Evolutionary conservation across 352 stramenopile genomes (phyloP), one percentile per base, ranked within the genome.

Genomic region (Globisporangium uncinulatum): DNA sequence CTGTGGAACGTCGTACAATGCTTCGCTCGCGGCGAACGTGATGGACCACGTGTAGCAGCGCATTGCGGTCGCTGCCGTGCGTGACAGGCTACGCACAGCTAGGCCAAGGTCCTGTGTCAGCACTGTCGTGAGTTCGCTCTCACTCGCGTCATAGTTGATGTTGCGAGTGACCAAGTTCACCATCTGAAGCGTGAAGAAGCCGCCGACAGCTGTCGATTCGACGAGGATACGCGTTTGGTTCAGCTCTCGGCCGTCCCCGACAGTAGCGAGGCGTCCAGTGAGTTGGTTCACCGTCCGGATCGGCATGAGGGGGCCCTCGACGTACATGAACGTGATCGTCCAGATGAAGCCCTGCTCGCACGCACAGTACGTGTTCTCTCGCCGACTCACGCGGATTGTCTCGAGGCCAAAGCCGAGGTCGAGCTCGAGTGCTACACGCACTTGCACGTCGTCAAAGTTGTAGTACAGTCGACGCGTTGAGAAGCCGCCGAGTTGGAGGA

Each of bases 271-370:
- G 3, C 52, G 56, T 39, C 82, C 83, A 1, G 77, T 89, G 46
- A 95, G 72, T 14, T 71, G 64, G 36, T 51, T 85, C 50, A 55
- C 66, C 3, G 62, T 69, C 11, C 69, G 71, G 31, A 95, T 60
- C 20, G 71, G 61, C 7, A 79, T 63, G 1, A 93, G 53, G 1
- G 74, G 67, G 0, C 83, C 83, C 71, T 87, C 73, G 7, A 73
- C 65, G 57, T 76, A 85, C 39, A 90, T 58, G 53, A 95, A 94
- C 24, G 81, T 92, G 44, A 95, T 88, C 21, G 61, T 67, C 85
- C 85, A 95, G 19, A 89, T 51, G 51, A 76, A 95, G 17, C 59
- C 83, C 52, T 88, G 76, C 13, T 63, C 74, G 62, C 85, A 92
- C 7, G 61, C 79, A 55, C 85, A 94, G 52, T 74, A 91, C 0